Base-by-base conservation (phyloP, 2,329 filamentous ascomycete species). In the Xylariaceae sp. region DNA sequence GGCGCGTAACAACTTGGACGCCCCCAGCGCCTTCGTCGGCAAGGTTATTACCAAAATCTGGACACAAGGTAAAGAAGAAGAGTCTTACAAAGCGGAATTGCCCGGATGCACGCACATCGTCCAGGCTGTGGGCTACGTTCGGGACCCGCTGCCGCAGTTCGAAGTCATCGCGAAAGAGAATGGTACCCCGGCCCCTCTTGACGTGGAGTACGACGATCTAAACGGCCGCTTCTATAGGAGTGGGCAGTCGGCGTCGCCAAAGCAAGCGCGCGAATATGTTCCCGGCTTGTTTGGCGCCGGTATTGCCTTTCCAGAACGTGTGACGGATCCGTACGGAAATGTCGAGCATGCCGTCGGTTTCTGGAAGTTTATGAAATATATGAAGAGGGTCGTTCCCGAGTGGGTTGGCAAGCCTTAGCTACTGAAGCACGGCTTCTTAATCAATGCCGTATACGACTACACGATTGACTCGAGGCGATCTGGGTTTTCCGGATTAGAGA, bases 341-440 rank as follows among this genome's bases (percentile, higher is more conserved):
- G 77, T 81, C 6, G 82, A 85, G 68, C 73, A 77, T 62, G 80
- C 80, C 0, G 83, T 86, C 49, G 83, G 83, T 0, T 78, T 85
- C 64, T 83, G 74, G 64, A 86, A 86, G 68, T 86, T 86, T 60
- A 85, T 85, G 81, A 81, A 76, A 46, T 85, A 79, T 61, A 67
- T 83, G 51, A 79, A 80, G 68, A 75, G 72, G 56, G 80, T 82
- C 3, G 71, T 74, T 26, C 79, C 78, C 12, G 67, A 71, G 19
- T 85, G 81, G 81, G 44, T 66, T 2, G 39, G 29, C 31, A 57
- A 55, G 37, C 37, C 55, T 8, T 59, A 50, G 45, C 26, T 27
- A n/a, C 34, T 43, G 9, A 47, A 12, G 4, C 26, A 11, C 6
- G 11, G 26, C 7, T 19, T 26, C 19, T 7, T 9, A 7, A 48